Base-by-base conservation (phyloP, 495 filamentous ascomycete genomes). In the Pseudomonodictys pantanalensis region DNA sequence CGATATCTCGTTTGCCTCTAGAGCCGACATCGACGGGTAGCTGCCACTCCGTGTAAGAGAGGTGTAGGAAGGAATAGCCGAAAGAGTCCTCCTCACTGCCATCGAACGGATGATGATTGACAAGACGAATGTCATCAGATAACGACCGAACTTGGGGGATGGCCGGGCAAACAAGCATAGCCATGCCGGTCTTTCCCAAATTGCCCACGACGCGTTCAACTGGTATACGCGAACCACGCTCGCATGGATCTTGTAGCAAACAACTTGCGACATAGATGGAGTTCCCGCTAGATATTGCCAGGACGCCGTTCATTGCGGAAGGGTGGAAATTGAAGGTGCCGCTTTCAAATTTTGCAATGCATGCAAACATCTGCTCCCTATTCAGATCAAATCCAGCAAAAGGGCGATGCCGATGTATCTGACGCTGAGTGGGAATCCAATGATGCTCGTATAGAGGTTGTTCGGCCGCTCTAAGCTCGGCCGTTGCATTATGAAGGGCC, bases 1-100 rank as follows among this genome's bases (percentile, higher is more conserved):
- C 70, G 4, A 61, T 33, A 44, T 71, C 69, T 42, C 60, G 60
- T 1, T 33, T 49, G 6, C 68, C 69, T 4, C 62, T 58, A 12
- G 39, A 44, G 1, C 52, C 51, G 10, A 45, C 47, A 29, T 68
- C 53, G 0, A 76, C 5, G 0, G 74, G 67, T 9, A 72, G 24
- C 20, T 62, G 45, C 24, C 56, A 73, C 0, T 58, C 62, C 0
- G 76, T 78, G 62, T 77, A 76, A 5, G 71, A 74, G 0, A 78
- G 54, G 56, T 77, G 76, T 5, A 78, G 50, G 0, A 76, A 74
- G 22, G 70, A 74, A 6, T 60, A 43, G 18, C 51, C 7, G 50
- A 78, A 78, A 47, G 11, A 41, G 39, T 49, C 72, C 63, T 23
- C 63, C 56, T 0, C 3, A 1, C 23, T 52, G 9, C 33, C 33